Percentiles rank a stretch among this genome's conserved stretches.
These are phyloP conservation scores for Amanita muscaria DNA, from an alignment of 768 basidiomycete species.

Conservation along the genomic window DNA sequence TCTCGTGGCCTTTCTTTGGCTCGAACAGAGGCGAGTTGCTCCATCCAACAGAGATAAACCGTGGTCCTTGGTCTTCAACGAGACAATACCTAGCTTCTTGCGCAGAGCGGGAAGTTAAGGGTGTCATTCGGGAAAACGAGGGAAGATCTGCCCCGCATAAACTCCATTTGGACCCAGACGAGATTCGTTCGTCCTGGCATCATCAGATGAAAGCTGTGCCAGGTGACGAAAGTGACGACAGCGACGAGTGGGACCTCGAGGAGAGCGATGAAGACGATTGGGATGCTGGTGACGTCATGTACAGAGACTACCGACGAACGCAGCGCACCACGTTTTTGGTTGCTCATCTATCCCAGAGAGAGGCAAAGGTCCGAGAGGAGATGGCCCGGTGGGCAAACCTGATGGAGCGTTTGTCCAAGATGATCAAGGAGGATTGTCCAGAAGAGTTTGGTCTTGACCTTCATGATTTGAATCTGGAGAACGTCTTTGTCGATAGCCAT, in stretches of 20 bases:
- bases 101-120: conserved; percentile 58
- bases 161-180: conserved; percentile 74
- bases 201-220: conserved; percentile 60
- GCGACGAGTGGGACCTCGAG: conserved; percentile 71
- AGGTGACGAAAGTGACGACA: conserved; percentile 67
- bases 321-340: conserved; percentile 74
- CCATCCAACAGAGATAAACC: conserved; percentile 61
- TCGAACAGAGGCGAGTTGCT: conserved; percentile 66
- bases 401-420: conserved; percentile 48
- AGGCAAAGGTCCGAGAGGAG: conserved; percentile 56
- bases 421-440: conserved; percentile 20
- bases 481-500: conserved; percentile 68
- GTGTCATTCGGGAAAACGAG: conserved; percentile 71
- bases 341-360: conserved; percentile 56
- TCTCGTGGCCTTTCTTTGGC: conserved; percentile 90
- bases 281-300: conserved; percentile 69
- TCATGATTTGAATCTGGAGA: conserved; percentile 80
- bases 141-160: conserved; percentile 69
- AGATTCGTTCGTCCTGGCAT: conserved; percentile 62
- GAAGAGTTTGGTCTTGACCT: conserved; percentile 78
- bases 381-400: conserved; percentile 62
- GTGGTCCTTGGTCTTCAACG: conserved; percentile 69
- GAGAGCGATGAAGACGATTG: conserved; percentile 80
- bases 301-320: conserved; percentile 75
- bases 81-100: conserved; percentile 57